phyloP scores from a whole-genome alignment of 805 yeast genomes.

The Candida lessepsii region DNA sequence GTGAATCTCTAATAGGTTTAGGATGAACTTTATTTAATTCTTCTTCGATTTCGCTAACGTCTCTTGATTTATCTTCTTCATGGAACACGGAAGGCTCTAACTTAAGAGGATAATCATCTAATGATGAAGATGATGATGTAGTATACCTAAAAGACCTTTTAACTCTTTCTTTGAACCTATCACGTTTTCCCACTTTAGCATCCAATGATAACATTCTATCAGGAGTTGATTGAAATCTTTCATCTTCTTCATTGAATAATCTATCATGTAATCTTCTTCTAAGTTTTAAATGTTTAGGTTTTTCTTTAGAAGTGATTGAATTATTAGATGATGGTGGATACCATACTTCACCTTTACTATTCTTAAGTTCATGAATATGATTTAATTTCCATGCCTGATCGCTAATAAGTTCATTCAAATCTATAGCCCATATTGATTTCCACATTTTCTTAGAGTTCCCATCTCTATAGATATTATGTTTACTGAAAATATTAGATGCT shows the following conservation, averaged over 20 bases:
- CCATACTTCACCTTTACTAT: conserved; percentile 51
- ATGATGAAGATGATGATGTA: conserved; percentile 8
- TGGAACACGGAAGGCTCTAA: background rate
- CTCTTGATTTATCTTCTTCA: background rate
- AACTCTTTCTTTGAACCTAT: conserved; percentile 11
- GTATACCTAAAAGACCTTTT: conserved; percentile 8
- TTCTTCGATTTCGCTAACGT: conserved; percentile 2
- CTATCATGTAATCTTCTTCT: conserved; percentile 31
- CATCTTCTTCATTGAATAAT: conserved; percentile 26
- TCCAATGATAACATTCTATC: conserved; percentile 10
- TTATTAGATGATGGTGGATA: conserved; percentile 34
- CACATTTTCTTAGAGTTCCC: conserved; percentile 29
- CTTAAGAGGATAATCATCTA: conserved; percentile 2
- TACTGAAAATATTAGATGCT: conserved; percentile 64
- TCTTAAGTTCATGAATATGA: conserved; percentile 52
- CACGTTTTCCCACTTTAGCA: conserved; percentile 11
- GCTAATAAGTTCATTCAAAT: conserved; percentile 53
- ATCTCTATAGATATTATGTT: conserved; percentile 21
- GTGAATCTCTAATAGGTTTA: conserved; percentile 10
- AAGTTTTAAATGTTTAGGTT: conserved; percentile 2
- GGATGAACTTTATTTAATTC: conserved; percentile 6
- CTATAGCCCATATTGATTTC: conserved; percentile 63
- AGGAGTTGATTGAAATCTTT: background rate
- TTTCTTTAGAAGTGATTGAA: conserved; percentile 3
- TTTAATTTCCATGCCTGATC: conserved; percentile 59